Base-by-base conservation (phyloP, 202 grass and related monocot species). In the Bolboschoenoplectus hybrid region DNA sequence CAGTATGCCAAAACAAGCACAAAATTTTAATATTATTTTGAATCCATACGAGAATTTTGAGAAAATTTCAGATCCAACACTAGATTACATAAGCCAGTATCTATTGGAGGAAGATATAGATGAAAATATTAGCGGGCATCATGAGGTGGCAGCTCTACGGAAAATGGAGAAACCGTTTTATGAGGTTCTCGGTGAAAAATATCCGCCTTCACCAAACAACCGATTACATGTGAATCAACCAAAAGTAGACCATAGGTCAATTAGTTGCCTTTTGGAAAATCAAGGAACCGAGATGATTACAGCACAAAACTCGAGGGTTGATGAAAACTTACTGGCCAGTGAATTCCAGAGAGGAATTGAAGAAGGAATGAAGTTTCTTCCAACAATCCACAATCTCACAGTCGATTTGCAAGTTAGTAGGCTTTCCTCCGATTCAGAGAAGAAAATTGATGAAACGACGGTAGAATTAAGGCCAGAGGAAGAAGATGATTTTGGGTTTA, bases 21-120 rank as follows among this genome's bases (percentile, higher is more conserved):
- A n/a, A 73, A 47, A 73, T 73, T 73, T 9, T 10, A 47, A 50
- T 47, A 17, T 20, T 73, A 49, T 10, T 49, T 73, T 50, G 17
- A 47, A 73, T 13, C 1, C 19, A 35, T 20, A 74, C 66, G 57
- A 65, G 11, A 46, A 50, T 47, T 82, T n/a, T 47, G 80, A 66
- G 43, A 65, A 47, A 61, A 66, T 32, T 45, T 84, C 82, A 0
- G 88, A 95, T 88, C 80, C 82, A 82, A 89, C 81, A 26, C 60
- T 82, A 12, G 26, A 82, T 65, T 65, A 63, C 80, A 82, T 82
- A 82, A 82, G 60, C 7, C 58, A 34, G 19, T 32, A 64, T 62
- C 39, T 82, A 65, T 50, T 82, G 62, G 60, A 82, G 26, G 80
- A 82, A 66, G 60, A 47, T 63, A 13, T 66, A 12, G 80, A 82